Evolutionary conservation across 208 protist species (phyloP).

Genomic region (Acanthamoeba lenticulata): DNA sequence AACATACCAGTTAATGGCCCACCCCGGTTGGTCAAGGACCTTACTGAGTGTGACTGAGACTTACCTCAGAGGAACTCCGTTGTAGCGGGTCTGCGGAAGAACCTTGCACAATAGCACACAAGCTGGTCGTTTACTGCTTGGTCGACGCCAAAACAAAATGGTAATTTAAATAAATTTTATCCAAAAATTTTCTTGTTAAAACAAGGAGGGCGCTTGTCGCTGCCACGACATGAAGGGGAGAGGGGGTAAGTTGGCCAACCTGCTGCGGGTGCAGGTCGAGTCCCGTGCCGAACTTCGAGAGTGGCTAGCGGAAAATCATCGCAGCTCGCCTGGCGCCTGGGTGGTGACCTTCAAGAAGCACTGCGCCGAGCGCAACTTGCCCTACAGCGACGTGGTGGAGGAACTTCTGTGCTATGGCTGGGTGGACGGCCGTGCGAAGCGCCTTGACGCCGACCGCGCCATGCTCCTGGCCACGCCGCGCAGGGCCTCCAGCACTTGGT

Average conservation of each 20-base stretch:
- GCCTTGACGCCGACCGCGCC: neutral
- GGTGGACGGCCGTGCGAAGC: neutral
- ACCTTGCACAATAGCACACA: no score
- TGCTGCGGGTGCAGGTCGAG: neutral
- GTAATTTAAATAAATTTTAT: no score
- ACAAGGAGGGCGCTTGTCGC: no score
- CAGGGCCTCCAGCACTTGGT: neutral
- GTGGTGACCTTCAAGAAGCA: neutral
- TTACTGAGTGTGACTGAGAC: no score
- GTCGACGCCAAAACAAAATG: no score
- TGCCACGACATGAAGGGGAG: neutral
- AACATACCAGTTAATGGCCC: no score
- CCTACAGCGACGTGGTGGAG: neutral
- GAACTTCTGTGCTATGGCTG: constrained; percentile 31
- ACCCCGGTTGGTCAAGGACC: no score
- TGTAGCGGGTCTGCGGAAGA: no score
- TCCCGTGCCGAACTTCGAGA: neutral
- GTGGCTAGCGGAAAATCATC: neutral
- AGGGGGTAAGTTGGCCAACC: neutral
- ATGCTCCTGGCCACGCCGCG: neutral
- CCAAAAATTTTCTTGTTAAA: no score
- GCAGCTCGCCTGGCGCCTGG: neutral
- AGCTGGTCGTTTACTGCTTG: no score
- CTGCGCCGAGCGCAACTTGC: neutral
- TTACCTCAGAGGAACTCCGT: no score